Evolutionary conservation across 139 green algal species (phyloP).

Genomic region (Auxenochlorella pyrenoidosa): DNA sequence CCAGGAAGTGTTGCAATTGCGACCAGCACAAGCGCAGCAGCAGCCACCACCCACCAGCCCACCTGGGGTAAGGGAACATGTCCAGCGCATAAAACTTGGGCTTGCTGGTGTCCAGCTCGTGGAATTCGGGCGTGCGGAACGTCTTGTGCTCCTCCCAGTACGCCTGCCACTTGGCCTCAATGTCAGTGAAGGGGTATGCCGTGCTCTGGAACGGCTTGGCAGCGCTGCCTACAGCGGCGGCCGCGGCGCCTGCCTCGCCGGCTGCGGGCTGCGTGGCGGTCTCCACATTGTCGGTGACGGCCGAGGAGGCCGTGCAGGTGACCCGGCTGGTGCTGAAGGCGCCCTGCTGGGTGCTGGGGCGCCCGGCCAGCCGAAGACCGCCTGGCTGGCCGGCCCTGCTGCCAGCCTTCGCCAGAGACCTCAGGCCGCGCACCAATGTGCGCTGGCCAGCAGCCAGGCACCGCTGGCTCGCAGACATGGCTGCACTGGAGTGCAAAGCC

Average conservation of each 20-base stretch:
- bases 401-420: not conserved
- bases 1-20: too few relatives aligned
- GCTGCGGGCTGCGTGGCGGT: not conserved
- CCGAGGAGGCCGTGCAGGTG: not conserved
- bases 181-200: slow-evolving; percentile 52
- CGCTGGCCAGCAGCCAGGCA: not conserved
- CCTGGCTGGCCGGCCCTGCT: not conserved
- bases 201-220: slow-evolving; percentile 22
- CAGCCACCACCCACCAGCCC: too few relatives aligned
- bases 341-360: not conserved
- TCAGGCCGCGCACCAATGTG: not conserved
- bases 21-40: too few relatives aligned
- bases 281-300: slow-evolving; percentile 4
- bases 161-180: slow-evolving; percentile 88
- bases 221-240: not conserved
- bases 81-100: slow-evolving; percentile 99
- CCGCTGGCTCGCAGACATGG: too few relatives aligned
- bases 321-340: slow-evolving; percentile 1
- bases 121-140: slow-evolving; percentile 88
- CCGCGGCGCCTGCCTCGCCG: not conserved
- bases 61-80: slow-evolving; percentile 99
- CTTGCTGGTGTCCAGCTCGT: slow-evolving; percentile 92
- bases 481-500: too few relatives aligned
- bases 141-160: slow-evolving; percentile 93
- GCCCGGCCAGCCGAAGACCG: slow-evolving; percentile 3